Evolutionary conservation across 345 rosid genomes (phyloP).

Genomic region (Syzygium aromaticum): DNA sequence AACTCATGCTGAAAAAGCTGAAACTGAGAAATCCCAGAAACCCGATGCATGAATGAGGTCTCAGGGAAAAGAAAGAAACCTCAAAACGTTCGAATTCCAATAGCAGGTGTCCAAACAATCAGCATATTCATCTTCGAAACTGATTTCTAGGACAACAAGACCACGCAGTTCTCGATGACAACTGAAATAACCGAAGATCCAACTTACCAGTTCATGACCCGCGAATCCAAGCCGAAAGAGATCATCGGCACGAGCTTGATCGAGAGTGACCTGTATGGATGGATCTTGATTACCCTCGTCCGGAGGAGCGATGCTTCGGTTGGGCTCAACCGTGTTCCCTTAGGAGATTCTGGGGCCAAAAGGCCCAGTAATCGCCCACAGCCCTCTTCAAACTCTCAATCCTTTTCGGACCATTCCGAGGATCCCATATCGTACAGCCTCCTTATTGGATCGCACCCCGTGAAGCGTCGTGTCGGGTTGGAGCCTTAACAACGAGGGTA

Average conservation of each 20-base stretch:
- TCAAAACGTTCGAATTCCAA: not conserved
- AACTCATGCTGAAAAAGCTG: not conserved
- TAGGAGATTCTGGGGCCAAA: not conserved
- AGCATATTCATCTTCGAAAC: not conserved
- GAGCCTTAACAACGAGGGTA: not conserved
- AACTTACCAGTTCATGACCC: not conserved
- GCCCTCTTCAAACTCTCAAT: not conserved
- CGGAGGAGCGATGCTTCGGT: not conserved
- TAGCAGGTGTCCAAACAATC: not conserved
- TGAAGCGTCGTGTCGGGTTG: not conserved
- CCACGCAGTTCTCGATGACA: not conserved
- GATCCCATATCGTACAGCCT: not conserved
- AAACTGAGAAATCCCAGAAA: not conserved
- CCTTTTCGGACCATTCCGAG: not conserved
- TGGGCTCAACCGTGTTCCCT: not conserved
- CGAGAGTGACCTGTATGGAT: not conserved
- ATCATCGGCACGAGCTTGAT: not conserved
- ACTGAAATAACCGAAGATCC: not conserved
- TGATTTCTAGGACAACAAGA: not conserved
- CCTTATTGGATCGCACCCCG: not conserved
- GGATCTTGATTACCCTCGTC: not conserved
- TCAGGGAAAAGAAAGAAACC: not conserved
- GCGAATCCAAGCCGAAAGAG: not conserved
- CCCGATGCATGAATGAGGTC: not conserved
- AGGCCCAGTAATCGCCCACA: not conserved